phyloP scores from a whole-genome alignment of 352 stramenopile species.

The Phytophthora sp. region DNA sequence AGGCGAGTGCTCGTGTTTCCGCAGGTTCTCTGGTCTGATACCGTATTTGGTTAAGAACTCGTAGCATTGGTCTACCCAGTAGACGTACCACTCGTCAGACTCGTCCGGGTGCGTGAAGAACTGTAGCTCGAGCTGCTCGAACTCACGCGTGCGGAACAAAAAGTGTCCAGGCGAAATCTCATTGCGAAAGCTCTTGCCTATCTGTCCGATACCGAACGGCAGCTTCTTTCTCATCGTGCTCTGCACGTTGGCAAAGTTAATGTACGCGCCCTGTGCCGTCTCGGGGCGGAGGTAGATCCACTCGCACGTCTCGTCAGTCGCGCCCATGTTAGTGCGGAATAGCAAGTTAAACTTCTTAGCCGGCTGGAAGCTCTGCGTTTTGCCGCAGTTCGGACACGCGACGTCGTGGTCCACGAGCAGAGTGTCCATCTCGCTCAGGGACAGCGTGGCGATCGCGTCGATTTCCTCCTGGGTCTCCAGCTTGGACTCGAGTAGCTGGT shows the following conservation, averaged over 20 bases:
- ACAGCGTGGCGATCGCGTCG: constrained; percentile 55
- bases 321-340: constrained; percentile 96
- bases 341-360: constrained; percentile 98
- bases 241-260: constrained; percentile 97
- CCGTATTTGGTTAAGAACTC: constrained; percentile 91
- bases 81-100: constrained; percentile 78
- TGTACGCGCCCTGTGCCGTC: constrained; percentile 98
- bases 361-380: constrained; percentile 60
- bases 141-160: constrained; percentile 97
- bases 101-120: constrained; percentile 82
- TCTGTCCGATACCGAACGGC: constrained; percentile 96
- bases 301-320: constrained; percentile 85
- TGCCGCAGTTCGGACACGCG: constrained; percentile 62
- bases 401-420: constrained; percentile 54
- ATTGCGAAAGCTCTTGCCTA: constrained; percentile 99
- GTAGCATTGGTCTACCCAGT: constrained; percentile 95
- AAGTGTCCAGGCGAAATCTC: constrained; percentile 98
- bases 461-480: constrained; percentile 53
- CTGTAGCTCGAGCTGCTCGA: constrained; percentile 97
- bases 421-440: constrained; percentile 66
- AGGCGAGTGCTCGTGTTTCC: constrained; percentile 91
- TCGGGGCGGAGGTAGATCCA: constrained; percentile 97
- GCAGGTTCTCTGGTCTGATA: constrained; percentile 89
- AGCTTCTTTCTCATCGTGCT: constrained; percentile 92
- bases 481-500: constrained; percentile 70